Evolutionary conservation across 2,329 filamentous ascomycete species (phyloP).

Genomic region (Fusarium zealandicum): DNA sequence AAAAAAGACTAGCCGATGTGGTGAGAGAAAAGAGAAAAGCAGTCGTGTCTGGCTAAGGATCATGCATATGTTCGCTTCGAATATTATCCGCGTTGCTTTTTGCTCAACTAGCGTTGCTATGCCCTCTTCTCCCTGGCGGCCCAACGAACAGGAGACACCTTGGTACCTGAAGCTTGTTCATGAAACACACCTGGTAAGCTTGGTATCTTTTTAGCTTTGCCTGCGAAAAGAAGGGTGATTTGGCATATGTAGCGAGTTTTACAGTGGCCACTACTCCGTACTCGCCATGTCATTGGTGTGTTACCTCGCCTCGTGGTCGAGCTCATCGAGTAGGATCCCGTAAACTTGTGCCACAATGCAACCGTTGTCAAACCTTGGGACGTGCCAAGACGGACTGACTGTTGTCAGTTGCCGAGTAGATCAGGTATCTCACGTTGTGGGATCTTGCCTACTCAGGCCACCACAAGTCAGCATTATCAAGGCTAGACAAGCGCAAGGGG

Average conservation of each 20-base stretch:
- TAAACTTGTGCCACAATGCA: conserved; percentile 30
- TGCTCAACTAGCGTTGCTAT: conserved; percentile 4
- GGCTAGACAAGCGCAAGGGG: conserved; percentile 3
- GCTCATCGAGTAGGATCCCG: conserved; percentile 27
- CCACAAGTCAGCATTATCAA: neutral
- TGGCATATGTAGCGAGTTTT: no score
- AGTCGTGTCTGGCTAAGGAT: conserved; percentile 13
- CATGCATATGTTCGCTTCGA: conserved; percentile 7
- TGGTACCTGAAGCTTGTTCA: neutral
- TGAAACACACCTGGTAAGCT: neutral
- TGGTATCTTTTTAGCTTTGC: neutral
- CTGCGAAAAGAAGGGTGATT: neutral
- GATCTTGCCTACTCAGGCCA: conserved; percentile 5
- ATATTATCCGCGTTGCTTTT: conserved; percentile 28
- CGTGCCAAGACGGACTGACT: conserved; percentile 19
- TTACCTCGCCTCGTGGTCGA: conserved; percentile 17
- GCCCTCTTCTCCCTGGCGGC: neutral
- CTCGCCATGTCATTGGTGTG: conserved; percentile 11
- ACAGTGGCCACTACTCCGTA: no score
- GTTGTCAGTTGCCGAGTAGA: conserved; percentile 22
- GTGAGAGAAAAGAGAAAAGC: conserved; percentile 26
- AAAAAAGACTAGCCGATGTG: conserved; percentile 7
- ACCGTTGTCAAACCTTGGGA: conserved; percentile 32
- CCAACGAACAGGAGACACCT: neutral
- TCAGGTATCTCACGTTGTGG: conserved; percentile 19